Percentiles rank a stretch among this genome's conserved stretches.
Conservation (phyloP, 768 basidiomycete genomes). For the Lactarius pseudohatsudake region DNA sequence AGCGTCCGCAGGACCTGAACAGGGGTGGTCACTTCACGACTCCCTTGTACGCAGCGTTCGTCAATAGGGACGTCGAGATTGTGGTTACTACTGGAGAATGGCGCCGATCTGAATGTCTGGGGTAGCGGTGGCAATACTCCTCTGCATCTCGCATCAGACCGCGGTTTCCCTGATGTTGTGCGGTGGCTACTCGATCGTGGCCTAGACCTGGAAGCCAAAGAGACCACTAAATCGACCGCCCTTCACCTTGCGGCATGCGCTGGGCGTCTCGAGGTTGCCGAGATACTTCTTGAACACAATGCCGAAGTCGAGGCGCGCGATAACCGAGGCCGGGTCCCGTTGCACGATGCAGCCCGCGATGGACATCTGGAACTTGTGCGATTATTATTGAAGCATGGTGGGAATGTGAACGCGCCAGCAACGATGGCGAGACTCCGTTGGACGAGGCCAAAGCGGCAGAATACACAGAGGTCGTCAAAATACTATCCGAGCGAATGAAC, state of each 20-base stretch:
- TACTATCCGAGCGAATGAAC: too few relatives aligned
- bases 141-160: background rate
- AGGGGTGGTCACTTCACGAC: background rate
- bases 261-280: background rate
- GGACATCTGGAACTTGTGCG: too few relatives aligned
- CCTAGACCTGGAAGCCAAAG: background rate
- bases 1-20: background rate
- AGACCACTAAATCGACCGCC: too few relatives aligned
- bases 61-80: background rate
- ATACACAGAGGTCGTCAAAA: too few relatives aligned
- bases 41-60: background rate
- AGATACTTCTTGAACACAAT: background rate
- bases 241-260: background rate
- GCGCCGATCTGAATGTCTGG: background rate
- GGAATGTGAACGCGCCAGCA: too few relatives aligned
- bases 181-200: background rate
- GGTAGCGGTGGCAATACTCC: fast-evolving
- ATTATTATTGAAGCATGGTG: too few relatives aligned
- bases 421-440: too few relatives aligned
- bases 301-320: too few relatives aligned
- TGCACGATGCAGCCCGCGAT: too few relatives aligned
- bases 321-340: too few relatives aligned
- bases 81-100: background rate
- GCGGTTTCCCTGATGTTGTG: background rate
- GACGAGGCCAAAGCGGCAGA: too few relatives aligned